Evolutionary conservation across 108 stramenopile species (phyloP).

Genomic region (Cyclotella choctawhatcheeana): DNA sequence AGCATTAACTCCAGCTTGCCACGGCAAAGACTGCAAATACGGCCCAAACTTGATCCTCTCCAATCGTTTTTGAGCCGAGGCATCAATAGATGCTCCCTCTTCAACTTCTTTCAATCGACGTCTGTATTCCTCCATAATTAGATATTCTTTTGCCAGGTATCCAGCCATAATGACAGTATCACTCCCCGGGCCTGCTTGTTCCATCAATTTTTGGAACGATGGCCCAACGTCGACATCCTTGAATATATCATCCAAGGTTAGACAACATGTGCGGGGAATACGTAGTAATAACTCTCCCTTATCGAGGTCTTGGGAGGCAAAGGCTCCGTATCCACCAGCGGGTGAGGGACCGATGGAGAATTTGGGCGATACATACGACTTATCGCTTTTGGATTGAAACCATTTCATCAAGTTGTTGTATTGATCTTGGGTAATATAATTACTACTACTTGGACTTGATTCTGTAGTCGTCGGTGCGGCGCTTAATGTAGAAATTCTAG

Average conservation of each 20-base stretch:
- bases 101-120: slow-evolving; percentile 14
- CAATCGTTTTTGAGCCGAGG: slow-evolving; percentile 16
- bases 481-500: not conserved
- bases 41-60: slow-evolving; percentile 55
- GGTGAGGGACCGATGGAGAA: slow-evolving; percentile 29
- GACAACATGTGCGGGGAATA: slow-evolving; percentile 60
- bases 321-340: slow-evolving; percentile 62
- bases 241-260: slow-evolving; percentile 59
- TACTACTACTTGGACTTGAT: no score
- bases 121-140: slow-evolving; percentile 46
- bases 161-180: slow-evolving; percentile 78
- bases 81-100: not conserved
- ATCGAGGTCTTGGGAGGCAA: slow-evolving; percentile 37
- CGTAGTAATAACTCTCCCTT: slow-evolving; percentile 60
- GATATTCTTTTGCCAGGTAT: slow-evolving; percentile 72
- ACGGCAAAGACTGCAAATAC: slow-evolving; percentile 72
- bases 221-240: slow-evolving; percentile 54
- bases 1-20: slow-evolving; percentile 73
- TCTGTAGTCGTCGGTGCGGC: not conserved
- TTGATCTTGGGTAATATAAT: not conserved
- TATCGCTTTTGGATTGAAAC: slow-evolving; percentile 1
- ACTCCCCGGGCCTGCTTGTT: slow-evolving; percentile 69
- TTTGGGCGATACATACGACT: slow-evolving; percentile 31
- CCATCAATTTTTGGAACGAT: slow-evolving; percentile 54
- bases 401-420: slow-evolving; percentile 25